These are phyloP conservation scores for Teratosphaeria gauchensis DNA, from an alignment of 2,329 filamentous ascomycete species.

Conservation along the genomic window DNA sequence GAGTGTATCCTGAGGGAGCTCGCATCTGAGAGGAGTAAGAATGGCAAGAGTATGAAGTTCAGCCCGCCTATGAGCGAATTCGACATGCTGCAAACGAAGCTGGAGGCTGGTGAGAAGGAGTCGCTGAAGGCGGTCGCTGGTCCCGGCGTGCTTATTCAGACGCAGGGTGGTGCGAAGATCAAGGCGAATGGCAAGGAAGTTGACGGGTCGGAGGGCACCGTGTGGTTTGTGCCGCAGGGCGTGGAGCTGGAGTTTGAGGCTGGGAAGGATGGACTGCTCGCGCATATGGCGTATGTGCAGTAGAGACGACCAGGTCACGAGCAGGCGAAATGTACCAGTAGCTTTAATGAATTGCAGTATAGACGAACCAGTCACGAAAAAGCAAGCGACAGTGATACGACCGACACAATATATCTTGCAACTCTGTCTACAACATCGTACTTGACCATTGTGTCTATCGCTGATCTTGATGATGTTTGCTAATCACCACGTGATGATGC, in stretches of 20 bases:
- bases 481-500: neutral
- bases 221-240: conserved; percentile 58
- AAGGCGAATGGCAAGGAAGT: conserved; percentile 43
- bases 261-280: conserved; percentile 32
- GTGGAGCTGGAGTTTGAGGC: conserved; percentile 39
- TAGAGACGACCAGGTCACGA: conserved; percentile 11
- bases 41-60: conserved; percentile 55
- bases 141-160: conserved; percentile 55
- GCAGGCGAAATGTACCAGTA: neutral
- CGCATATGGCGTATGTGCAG: conserved; percentile 41
- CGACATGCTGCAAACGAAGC: conserved; percentile 51
- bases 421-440: neutral
- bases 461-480: neutral
- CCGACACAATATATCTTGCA: neutral
- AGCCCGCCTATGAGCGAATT: conserved; percentile 63
- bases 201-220: conserved; percentile 50
- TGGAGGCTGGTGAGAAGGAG: conserved; percentile 52
- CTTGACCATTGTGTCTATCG: neutral
- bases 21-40: conserved; percentile 41
- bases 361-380: neutral
- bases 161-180: conserved; percentile 49
- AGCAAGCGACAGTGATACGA: neutral
- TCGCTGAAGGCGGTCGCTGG: conserved; percentile 46
- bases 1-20: conserved; percentile 47
- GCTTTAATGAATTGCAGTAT: neutral